These are phyloP conservation scores for Serendipita vermifera DNA, from an alignment of 768 basidiomycete genomes.

Conservation along the genomic window DNA sequence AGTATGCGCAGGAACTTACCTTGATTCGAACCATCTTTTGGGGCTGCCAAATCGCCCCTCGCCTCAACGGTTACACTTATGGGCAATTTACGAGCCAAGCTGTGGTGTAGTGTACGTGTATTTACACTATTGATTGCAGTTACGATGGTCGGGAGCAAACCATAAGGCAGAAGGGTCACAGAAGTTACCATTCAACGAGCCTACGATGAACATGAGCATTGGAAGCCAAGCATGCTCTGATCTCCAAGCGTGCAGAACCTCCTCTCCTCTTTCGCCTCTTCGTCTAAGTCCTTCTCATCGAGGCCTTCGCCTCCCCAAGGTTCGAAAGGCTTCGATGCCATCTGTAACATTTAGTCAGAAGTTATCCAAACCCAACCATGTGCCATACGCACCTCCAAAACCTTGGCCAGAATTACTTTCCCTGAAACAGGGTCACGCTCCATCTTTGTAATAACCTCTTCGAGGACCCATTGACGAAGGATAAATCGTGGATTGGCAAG, in stretches of 20 bases:
- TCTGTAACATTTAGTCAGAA: conserved; percentile 33
- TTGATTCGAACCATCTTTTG: conserved; percentile 5
- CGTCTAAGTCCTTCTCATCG: conserved; percentile 33
- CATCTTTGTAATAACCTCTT: conserved; percentile 74
- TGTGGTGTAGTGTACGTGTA: no score
- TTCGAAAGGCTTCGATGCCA: conserved; percentile 78
- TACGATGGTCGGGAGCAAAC: no score
- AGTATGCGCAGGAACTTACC: no score
- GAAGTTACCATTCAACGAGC: no score
- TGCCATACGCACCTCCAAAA: conserved; percentile 56
- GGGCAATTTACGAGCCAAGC: no score
- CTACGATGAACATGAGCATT: conserved; percentile 85
- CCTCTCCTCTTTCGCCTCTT: conserved; percentile 55
- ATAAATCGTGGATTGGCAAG: conserved; percentile 81
- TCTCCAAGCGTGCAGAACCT: conserved; percentile 69
- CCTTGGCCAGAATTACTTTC: conserved; percentile 59
- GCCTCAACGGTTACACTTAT: no score
- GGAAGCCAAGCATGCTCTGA: conserved; percentile 68
- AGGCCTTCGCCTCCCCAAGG: conserved; percentile 71
- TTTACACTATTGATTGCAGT: no score
- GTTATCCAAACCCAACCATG: not conserved
- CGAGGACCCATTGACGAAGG: conserved; percentile 88
- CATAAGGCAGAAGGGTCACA: no score
- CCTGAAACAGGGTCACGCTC: conserved; percentile 53
- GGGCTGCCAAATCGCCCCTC: no score